These are phyloP conservation scores for Pascua guehoae DNA, from an alignment of 1,284 basidiomycete species.

Conservation along the genomic window DNA sequence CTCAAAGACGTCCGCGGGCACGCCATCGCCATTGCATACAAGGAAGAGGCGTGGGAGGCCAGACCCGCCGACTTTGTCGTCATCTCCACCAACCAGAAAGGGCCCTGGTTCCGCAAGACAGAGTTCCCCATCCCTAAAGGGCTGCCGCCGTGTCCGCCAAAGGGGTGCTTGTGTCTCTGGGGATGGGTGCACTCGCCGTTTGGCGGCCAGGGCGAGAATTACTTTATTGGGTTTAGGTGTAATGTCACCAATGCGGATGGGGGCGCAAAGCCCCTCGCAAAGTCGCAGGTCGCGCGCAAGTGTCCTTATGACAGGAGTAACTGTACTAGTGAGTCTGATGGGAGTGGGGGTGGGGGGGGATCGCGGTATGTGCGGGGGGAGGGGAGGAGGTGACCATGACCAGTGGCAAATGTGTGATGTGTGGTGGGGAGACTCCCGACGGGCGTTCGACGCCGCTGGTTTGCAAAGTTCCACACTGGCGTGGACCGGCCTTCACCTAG, in stretches of 20 bases:
- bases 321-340: background rate
- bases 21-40: background rate
- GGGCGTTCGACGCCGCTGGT: too few species aligned
- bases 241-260: constrained; percentile 24
- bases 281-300: background rate
- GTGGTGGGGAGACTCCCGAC: too few species aligned
- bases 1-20: background rate
- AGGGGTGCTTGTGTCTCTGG: constrained; percentile 65
- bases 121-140: background rate
- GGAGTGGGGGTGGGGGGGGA: too few species aligned
- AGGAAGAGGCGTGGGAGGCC: background rate
- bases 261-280: constrained; percentile 45
- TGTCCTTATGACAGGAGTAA: background rate
- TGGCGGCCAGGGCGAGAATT: background rate
- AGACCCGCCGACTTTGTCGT: background rate
- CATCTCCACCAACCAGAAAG: background rate
- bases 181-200: constrained; percentile 32
- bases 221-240: background rate
- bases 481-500: too few species aligned
- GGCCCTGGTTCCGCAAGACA: background rate
- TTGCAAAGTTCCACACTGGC: too few species aligned
- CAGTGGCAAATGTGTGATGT: too few species aligned
- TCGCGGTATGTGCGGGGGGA: too few species aligned
- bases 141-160: constrained; percentile 63
- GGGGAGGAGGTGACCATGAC: too few species aligned